Evolutionary conservation across 441 rosid genomes (phyloP), one percentile per base, ranked within the genome.

Genomic region (Daphne laureola): DNA sequence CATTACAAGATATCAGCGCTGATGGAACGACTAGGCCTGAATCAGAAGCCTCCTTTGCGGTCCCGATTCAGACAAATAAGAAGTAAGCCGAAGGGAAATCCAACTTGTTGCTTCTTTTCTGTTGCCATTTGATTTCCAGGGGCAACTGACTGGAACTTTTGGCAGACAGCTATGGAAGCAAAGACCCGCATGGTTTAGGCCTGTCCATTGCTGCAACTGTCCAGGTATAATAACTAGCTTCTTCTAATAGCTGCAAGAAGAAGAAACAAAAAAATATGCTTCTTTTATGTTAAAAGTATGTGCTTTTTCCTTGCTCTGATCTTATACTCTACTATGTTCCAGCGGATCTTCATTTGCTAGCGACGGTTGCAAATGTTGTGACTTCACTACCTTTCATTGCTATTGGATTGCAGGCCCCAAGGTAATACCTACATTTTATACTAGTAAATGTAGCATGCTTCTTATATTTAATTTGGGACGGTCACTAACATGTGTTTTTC

Each of bases 381-480:
- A 93, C 99, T 17, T 93, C 99, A 14, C 80, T 93, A 66, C 99
- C 99, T 63, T 93, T 93, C 72, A 77, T 93, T 51, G 73, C 67
- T 49, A 83, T 93, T 7, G 99, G 99, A 25, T 55, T 93, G 63
- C 96, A 90, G 45, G 82, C 95, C 49, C 99, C 99, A 15, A 85
- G 99, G 98, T 93, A 67, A 36, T 52, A 31, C 38, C 11, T 31
- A 5, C 9, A 31, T 5, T 31, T 8, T 31, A n/a, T n/a, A n/a
- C 38, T 31, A 5, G 38, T 31, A 31, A 31, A 31, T 31, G 38
- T 31, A 31, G 38, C 38, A 31, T 5, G 4, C 51, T 51, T 50
- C 25, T 50, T 17, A 53, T 12, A 57, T 41, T 46, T 47, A 27
- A 53, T 53, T 69, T 14, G 35, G 67, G 12, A 45, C 11, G 27